Evolutionary conservation across 2,329 filamentous ascomycete genomes (phyloP), one percentile per base, ranked within the genome.

Genomic region (Cercospora beticola): DNA sequence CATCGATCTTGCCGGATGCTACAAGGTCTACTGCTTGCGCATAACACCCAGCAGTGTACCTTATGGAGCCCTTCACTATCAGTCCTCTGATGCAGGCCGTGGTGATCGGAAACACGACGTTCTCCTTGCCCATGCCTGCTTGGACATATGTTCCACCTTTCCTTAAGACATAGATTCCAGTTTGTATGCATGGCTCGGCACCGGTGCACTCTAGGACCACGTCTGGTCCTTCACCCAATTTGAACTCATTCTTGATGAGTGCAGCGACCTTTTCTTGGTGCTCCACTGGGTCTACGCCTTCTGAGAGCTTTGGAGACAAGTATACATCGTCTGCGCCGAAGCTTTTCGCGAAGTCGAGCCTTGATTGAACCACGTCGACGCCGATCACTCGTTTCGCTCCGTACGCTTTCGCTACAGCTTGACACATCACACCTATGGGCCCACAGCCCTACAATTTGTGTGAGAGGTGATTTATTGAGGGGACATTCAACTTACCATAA

Each of bases 401-500:
- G 74, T 91, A 94, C 0, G 92, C 89, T 72, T 86, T 88, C 9
- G 93, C 92, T 1, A 97, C 93, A 5, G 92, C 92, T 36, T 91
- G 92, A 82, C 92, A 96, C 60, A 97, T 85, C 31, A 97, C 84
- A 5, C 94, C 94, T 2, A 97, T 92, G 1, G 82, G 82, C 0
- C 82, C 82, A 9, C 81, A 81, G 12, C 82, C 82, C 56, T 59
- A 2, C 30, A 9, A 59, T 9, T 33, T 59, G 18, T 59, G 56
- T 59, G 9, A 59, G 56, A 16, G 18, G 28, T 8, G 9, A 2
- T 7, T 31, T 33, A 1, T 14, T 23, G 56, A 33, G 7, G n/a
- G n/a, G 2, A n/a, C 16, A 10, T 12, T 2, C n/a, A n/a, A 36
- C 56, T 59, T 59, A 59, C 56, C 64, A 83, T 83, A 0, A 84